Evolutionary conservation across 176 grass and related monocot species (phyloP).

Genomic region (Guadua angustifolia): DNA sequence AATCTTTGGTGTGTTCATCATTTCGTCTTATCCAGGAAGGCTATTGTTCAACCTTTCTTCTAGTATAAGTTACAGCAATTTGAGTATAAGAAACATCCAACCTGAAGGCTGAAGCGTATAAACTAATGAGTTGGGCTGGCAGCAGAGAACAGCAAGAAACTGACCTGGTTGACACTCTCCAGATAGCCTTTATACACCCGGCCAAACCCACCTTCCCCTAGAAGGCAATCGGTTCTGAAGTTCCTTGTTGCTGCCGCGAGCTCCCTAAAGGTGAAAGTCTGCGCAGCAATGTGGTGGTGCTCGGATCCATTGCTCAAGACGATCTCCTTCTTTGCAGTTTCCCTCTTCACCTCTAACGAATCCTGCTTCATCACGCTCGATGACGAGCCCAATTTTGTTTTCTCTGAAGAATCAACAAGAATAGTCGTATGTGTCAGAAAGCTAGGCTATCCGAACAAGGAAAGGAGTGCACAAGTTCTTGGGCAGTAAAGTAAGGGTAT

Average conservation of each 20-base stretch:
- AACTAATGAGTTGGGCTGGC: not conserved
- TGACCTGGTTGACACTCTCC: conserved; percentile 67
- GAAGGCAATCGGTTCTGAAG: conserved; percentile 74
- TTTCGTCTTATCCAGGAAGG: not conserved
- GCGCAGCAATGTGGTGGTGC: conserved; percentile 60
- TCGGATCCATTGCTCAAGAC: conserved; percentile 40
- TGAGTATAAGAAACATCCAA: not conserved
- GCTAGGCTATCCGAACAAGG: not conserved
- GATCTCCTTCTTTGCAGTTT: conserved; percentile 37
- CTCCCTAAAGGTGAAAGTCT: conserved; percentile 73
- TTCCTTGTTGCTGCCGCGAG: conserved; percentile 63
- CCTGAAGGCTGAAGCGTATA: not conserved
- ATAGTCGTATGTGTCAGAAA: not conserved
- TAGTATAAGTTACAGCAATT: not conserved
- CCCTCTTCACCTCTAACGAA: conserved; percentile 42
- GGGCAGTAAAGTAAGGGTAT: not conserved
- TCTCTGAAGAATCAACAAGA: conserved; percentile 39
- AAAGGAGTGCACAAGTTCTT: conserved; percentile 4
- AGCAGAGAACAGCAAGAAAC: not conserved
- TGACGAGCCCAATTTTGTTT: conserved; percentile 23
- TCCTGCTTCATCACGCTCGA: conserved; percentile 47
- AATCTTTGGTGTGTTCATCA: not conserved
- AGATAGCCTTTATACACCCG: conserved; percentile 75
- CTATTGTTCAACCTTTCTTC: not conserved
- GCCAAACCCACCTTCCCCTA: conserved; percentile 81